These are phyloP conservation scores for Lactarius akahatsu DNA, from an alignment of 768 basidiomycete species.

Conservation along the genomic window DNA sequence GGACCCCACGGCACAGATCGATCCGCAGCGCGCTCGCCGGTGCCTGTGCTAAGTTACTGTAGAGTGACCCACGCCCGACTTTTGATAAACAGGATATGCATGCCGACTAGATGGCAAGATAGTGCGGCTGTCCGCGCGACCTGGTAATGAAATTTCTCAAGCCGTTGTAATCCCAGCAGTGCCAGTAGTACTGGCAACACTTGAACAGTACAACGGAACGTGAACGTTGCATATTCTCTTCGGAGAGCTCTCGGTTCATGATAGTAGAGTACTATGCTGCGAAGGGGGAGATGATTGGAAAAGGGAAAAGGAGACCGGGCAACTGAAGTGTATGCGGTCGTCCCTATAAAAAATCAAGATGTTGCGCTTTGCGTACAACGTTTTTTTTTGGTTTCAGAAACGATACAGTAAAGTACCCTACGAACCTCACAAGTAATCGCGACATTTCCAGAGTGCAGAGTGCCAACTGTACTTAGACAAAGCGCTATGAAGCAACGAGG, in stretches of 20 bases:
- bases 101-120: too few relatives aligned
- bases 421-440: background rate
- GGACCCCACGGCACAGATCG: background rate
- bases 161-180: too few relatives aligned
- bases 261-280: too few relatives aligned
- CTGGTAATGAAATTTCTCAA: too few relatives aligned
- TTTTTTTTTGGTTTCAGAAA: background rate
- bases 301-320: too few relatives aligned
- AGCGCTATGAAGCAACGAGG: background rate
- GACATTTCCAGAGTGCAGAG: background rate
- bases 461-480: background rate
- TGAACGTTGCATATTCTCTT: too few relatives aligned
- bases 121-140: too few relatives aligned
- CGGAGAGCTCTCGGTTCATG: too few relatives aligned
- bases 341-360: background rate
- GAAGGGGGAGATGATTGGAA: too few relatives aligned
- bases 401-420: background rate
- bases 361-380: background rate
- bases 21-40: background rate
- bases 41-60: background rate
- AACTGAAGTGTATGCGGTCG: too few relatives aligned
- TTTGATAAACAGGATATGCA: background rate
- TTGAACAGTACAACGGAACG: too few relatives aligned
- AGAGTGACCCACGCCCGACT: background rate
- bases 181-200: too few relatives aligned